Evolutionary conservation across 139 green algal species (phyloP).

Genomic region (Tetraselmis striata): DNA sequence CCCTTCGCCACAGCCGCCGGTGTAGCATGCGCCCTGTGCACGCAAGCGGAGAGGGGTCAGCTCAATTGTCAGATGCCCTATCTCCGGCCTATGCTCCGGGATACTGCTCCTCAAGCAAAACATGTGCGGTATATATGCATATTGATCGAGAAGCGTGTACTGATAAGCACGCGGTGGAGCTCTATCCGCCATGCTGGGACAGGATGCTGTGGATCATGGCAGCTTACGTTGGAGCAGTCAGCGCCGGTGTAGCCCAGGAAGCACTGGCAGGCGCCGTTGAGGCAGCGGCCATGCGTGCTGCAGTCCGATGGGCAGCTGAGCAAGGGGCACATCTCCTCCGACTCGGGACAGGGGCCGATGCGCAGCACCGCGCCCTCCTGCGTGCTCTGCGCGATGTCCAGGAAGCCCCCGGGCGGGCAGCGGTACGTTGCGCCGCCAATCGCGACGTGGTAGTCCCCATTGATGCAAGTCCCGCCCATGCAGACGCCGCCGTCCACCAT

Average conservation of each 20-base stretch:
- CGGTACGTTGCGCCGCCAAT: not conserved
- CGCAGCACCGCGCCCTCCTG: not conserved
- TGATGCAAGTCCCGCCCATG: not conserved
- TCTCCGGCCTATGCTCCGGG: too few species aligned
- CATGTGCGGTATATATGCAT: too few species aligned
- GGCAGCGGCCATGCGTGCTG: slow-evolving; percentile 6
- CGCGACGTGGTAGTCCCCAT: not conserved
- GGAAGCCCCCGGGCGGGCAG: not conserved
- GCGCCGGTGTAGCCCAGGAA: slow-evolving; percentile 9
- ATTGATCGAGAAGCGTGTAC: too few species aligned
- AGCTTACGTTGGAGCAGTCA: not conserved
- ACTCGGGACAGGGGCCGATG: not conserved
- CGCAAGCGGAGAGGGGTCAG: too few species aligned
- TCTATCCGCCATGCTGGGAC: too few species aligned
- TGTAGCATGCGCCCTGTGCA: not conserved
- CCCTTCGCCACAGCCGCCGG: not conserved
- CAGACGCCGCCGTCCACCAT: not conserved
- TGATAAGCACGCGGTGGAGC: too few species aligned
- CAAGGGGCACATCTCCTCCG: not conserved
- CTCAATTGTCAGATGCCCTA: too few species aligned
- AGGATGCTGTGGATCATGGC: too few species aligned
- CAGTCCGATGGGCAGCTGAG: slow-evolving; percentile 7
- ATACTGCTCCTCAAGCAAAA: too few species aligned
- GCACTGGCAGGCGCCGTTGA: slow-evolving; percentile 13
- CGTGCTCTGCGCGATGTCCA: slow-evolving; percentile 1